Base-by-base conservation (phyloP, 2,329 filamentous ascomycete species). In the Hymenoscyphus salicellus region DNA sequence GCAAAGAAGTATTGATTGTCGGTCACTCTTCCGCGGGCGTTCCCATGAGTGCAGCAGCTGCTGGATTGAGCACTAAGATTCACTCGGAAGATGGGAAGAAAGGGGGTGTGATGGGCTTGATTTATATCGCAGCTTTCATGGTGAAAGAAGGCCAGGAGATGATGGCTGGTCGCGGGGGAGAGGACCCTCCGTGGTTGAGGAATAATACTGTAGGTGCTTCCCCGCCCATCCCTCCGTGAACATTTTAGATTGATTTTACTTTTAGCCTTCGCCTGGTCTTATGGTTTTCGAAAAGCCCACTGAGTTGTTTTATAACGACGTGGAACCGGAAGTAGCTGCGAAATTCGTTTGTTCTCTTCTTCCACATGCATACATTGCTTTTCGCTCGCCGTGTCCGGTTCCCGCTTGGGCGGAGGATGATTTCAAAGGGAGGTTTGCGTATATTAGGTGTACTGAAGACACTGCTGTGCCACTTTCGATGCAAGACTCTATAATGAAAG, bases 1-100 rank as follows among this genome's bases (percentile, higher is more conserved):
- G 73, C 1, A 76, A 78, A 16, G 74, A 79, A 20, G 73, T 79
- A 10, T 63, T 79, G 1, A 68, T 79, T 3, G 63, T 78, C 11
- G 68, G 73, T 5, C 78, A 80, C 55, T 78, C 75, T n/a, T 79
- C 77, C 71, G 73, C 75, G 7, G 78, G 77, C 5, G 71, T 77
- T 0, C 66, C 77, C 1, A 73, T 69, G 1, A 58, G 58, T 14
- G 52, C 33, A 14, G 64, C 66, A 10, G 60, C 63, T 1, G 49
- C 63, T 10, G 66, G 57, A 23, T 46, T 69, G 1, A 60, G 57
- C 16, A 55, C 52, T 16, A 36, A 30, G n/a, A 23, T 38, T 38
- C 65, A 57, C 2, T 33, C 55, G 7, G 64, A 41, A n/a, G 55
- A n/a, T 43, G 66, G 62, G 5, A 64, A 61, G 55, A 56, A 23